Evolutionary conservation across 768 basidiomycete genomes (phyloP).

Genomic region (Coprinellus micaceus): DNA sequence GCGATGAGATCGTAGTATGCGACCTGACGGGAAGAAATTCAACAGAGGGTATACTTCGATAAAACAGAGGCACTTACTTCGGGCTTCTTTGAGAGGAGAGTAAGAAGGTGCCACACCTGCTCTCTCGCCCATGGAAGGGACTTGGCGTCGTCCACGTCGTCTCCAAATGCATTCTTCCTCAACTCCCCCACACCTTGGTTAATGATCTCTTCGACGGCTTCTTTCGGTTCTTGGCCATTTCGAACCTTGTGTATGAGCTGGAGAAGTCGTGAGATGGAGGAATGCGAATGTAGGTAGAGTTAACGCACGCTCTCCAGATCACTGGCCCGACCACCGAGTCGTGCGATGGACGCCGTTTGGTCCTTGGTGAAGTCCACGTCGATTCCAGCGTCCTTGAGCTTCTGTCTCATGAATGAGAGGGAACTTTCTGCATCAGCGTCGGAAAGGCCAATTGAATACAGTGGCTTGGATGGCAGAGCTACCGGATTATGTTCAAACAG

Average conservation of each 20-base stretch:
- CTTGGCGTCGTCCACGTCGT: constrained; percentile 87
- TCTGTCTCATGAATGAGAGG: constrained; percentile 76
- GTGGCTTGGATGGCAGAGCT: constrained; percentile 84
- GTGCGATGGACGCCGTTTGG: constrained; percentile 58
- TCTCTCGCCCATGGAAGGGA: constrained; percentile 77
- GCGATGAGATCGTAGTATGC: constrained; percentile 79
- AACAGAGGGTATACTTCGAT: neutral
- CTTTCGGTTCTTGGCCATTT: constrained; percentile 64
- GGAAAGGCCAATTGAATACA: constrained; percentile 71
- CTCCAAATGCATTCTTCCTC: constrained; percentile 89
- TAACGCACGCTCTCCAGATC: constrained; percentile 77
- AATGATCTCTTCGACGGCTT: constrained; percentile 90
- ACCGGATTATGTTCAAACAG: neutral
- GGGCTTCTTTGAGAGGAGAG: constrained; percentile 58
- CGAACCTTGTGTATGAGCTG: constrained; percentile 85
- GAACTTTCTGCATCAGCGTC: constrained; percentile 85
- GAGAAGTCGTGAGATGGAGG: neutral
- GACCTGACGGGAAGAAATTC: no score
- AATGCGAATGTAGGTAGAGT: neutral
- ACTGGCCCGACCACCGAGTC: constrained; percentile 86
- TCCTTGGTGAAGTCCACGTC: constrained; percentile 50
- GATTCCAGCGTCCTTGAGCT: constrained; percentile 58
- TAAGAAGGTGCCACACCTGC: constrained; percentile 85
- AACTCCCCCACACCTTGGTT: constrained; percentile 74
- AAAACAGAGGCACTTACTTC: constrained; percentile 45